Conservation (phyloP, 495 filamentous ascomycete genomes). For the Penicillium coffeae region DNA sequence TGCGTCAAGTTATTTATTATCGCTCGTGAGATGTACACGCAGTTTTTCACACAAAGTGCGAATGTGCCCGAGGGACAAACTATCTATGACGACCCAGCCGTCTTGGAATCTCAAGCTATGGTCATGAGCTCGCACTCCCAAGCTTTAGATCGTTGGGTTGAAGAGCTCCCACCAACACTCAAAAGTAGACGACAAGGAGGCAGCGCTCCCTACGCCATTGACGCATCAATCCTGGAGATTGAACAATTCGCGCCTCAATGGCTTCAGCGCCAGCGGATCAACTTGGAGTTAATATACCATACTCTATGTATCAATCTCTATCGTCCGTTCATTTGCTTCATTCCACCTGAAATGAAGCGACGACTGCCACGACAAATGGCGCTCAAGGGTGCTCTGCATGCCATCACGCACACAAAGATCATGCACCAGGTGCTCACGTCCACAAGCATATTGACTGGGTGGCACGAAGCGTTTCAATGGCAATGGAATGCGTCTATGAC, state of each 20-base stretch:
- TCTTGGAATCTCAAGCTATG: constrained; percentile 19
- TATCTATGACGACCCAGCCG: constrained; percentile 11
- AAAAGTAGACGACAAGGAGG: constrained; percentile 31
- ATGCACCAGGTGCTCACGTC: constrained; percentile 44
- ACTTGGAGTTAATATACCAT: constrained; percentile 51
- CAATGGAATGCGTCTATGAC: constrained; percentile 52
- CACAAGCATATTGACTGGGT: constrained; percentile 43
- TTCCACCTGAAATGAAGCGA: constrained; percentile 5
- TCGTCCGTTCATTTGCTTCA: constrained; percentile 47
- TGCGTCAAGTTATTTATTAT: constrained; percentile 36
- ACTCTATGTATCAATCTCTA: constrained; percentile 39
- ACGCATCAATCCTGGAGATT: constrained; percentile 31
- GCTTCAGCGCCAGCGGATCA: constrained; percentile 48
- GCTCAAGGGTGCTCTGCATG: constrained; percentile 40
- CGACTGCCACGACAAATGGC: constrained; percentile 27
- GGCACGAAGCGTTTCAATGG: constrained; percentile 49
- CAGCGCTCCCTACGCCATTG: constrained; percentile 41
- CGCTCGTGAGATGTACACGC: constrained; percentile 31
- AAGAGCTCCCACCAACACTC: constrained; percentile 35
- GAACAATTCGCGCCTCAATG: constrained; percentile 35
- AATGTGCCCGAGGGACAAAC: constrained; percentile 9
- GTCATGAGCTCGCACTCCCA: constrained; percentile 24
- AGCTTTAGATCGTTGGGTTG: constrained; percentile 22
- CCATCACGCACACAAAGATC: constrained; percentile 47
- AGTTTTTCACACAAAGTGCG: constrained; percentile 27